Conservation (phyloP, 805 yeast genomes). For the Saturnispora saitoi region DNA sequence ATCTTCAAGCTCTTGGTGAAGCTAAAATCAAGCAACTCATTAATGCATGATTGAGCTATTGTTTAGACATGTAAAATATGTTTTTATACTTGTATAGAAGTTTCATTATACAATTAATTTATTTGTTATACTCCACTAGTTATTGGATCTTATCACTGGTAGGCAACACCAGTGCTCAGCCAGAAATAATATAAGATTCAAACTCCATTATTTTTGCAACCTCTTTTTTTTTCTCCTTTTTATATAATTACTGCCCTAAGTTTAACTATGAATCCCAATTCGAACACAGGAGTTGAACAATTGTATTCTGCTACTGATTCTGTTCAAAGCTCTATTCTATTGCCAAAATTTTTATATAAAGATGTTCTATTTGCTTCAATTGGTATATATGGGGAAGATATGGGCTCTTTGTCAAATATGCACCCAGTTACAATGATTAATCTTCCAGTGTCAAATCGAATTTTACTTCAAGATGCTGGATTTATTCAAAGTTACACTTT, state of each 20-base stretch:
- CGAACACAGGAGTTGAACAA: neutral
- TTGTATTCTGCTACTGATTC: slow-evolving; percentile 13
- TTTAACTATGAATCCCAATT: neutral
- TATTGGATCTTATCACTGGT: too few species aligned
- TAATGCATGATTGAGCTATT: neutral
- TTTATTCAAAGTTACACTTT: slow-evolving; percentile 14
- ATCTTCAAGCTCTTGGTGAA: slow-evolving; percentile 59
- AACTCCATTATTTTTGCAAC: too few species aligned
- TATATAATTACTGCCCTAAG: neutral
- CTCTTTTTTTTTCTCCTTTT: neutral
- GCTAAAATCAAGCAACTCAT: slow-evolving; percentile 11
- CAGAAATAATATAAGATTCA: too few species aligned
- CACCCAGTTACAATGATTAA: slow-evolving; percentile 4
- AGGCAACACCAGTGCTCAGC: too few species aligned
- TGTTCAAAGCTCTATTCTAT: slow-evolving; percentile 22
- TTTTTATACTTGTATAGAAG: neutral
- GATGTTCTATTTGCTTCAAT: slow-evolving; percentile 19
- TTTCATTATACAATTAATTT: neutral
- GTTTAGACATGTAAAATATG: neutral
- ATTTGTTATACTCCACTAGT: too few species aligned
- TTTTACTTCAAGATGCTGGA: slow-evolving; percentile 11
- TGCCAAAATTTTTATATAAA: slow-evolving; percentile 19
- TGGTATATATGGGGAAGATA: slow-evolving; percentile 18
- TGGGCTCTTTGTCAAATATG: neutral
- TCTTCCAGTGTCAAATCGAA: slow-evolving; percentile 19